Evolutionary conservation across 2,329 filamentous ascomycete species (phyloP).

Genomic region (Xenosphaeropsis pyriputrescens): DNA sequence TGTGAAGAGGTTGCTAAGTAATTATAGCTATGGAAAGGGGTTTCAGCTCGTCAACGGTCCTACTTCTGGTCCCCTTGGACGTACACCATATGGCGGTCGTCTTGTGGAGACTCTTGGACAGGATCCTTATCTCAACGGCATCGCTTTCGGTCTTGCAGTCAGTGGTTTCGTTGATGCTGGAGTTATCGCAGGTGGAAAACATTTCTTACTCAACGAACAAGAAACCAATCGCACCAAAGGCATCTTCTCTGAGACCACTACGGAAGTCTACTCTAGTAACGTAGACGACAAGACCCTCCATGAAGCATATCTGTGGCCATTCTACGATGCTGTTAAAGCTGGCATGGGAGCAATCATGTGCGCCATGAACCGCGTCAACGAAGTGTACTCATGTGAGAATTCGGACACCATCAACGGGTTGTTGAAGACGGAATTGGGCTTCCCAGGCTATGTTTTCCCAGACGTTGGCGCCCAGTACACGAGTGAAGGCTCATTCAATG

Average conservation of each 20-base stretch:
- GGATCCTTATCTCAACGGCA: no score
- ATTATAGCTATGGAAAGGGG: background rate
- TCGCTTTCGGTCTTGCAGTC: no score
- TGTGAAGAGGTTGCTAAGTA: no score
- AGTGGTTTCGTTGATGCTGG: slow-evolving; percentile 73
- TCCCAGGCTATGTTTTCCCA: slow-evolving; percentile 67
- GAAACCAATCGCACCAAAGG: slow-evolving; percentile 28
- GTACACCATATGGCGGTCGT: slow-evolving; percentile 6
- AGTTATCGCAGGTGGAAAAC: slow-evolving; percentile 72
- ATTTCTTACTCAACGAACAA: slow-evolving; percentile 59
- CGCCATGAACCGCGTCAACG: slow-evolving; percentile 63
- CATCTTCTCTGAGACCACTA: no score
- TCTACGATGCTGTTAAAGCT: slow-evolving; percentile 43
- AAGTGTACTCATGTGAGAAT: slow-evolving; percentile 72
- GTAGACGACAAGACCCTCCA: slow-evolving; percentile 45
- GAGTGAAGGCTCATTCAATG: slow-evolving; percentile 41
- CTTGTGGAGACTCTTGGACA: no score
- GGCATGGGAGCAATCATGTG: slow-evolving; percentile 48
- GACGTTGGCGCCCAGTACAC: slow-evolving; percentile 57
- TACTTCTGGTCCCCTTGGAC: slow-evolving; percentile 6
- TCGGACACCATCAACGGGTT: slow-evolving; percentile 60
- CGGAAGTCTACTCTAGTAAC: slow-evolving; percentile 39
- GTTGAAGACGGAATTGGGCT: slow-evolving; percentile 67
- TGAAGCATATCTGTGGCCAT: slow-evolving; percentile 46
- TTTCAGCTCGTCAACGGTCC: slow-evolving; percentile 6